Percentiles rank a stretch among this genome's conserved stretches.
Evolutionary conservation across 495 filamentous ascomycete species (phyloP).

Genomic region (Penicillium malachiteum): DNA sequence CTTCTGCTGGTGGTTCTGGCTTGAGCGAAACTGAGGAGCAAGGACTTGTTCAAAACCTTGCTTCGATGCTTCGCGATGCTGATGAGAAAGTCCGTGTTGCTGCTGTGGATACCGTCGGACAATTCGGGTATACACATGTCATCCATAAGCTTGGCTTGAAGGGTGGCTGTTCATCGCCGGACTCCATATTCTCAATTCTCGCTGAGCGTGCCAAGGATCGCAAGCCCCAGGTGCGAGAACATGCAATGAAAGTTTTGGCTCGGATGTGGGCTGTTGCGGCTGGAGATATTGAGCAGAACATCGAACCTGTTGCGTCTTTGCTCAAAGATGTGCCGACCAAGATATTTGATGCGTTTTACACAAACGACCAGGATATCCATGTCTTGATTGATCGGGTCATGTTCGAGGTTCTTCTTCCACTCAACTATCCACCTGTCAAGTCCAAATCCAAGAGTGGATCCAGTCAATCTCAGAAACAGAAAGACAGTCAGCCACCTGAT

Average conservation of each 20-base stretch:
- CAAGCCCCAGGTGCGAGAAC: slow-evolving; percentile 75
- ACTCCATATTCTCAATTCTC: slow-evolving; percentile 73
- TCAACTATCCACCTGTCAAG: slow-evolving; percentile 80
- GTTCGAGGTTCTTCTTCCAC: slow-evolving; percentile 80
- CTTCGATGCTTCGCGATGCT: slow-evolving; percentile 76
- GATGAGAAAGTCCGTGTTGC: slow-evolving; percentile 91
- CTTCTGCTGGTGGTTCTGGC: slow-evolving; percentile 83
- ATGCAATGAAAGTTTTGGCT: slow-evolving; percentile 78
- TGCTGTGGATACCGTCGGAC: slow-evolving; percentile 76
- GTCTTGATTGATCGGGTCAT: slow-evolving; percentile 80
- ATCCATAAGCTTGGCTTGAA: slow-evolving; percentile 73
- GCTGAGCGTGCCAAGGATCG: slow-evolving; percentile 87
- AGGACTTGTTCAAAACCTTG: slow-evolving; percentile 66
- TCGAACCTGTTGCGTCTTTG: slow-evolving; percentile 68
- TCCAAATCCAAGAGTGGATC: slow-evolving; percentile 59
- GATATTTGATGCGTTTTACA: slow-evolving; percentile 85
- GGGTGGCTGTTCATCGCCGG: slow-evolving; percentile 66
- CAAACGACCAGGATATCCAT: slow-evolving; percentile 86
- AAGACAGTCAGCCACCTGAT: slow-evolving; percentile 48
- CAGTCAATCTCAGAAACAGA: slow-evolving; percentile 59
- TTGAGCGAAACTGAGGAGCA: slow-evolving; percentile 75
- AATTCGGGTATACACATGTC: slow-evolving; percentile 73
- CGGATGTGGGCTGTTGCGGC: slow-evolving; percentile 89
- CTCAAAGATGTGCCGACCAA: slow-evolving; percentile 79
- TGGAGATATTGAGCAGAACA: slow-evolving; percentile 80